phyloP scores from a whole-genome alignment of 306 rosid genomes.

The Inga laurina region DNA sequence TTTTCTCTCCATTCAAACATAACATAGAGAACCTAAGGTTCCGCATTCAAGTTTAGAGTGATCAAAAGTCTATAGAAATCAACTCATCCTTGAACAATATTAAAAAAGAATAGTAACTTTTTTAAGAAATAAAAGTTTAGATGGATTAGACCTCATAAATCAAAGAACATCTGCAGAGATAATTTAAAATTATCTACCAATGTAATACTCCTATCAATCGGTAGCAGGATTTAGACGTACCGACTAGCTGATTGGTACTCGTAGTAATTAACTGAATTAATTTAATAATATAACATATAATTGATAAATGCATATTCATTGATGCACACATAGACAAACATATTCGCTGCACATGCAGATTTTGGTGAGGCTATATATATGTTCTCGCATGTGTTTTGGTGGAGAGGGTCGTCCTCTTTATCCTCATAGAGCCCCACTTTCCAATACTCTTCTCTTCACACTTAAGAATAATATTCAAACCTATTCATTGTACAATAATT shows the following conservation, averaged over 20 bases:
- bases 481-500: background rate
- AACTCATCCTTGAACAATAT: background rate
- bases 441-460: constrained; percentile 23
- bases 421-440: constrained; percentile 31
- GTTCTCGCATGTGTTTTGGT: constrained; percentile 34
- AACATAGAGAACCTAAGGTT: background rate
- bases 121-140: too few relatives aligned
- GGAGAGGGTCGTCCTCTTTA: constrained; percentile 29
- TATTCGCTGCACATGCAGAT: constrained; percentile 12
- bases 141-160: background rate
- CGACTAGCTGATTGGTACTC: background rate
- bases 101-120: background rate
- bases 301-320: constrained; percentile 12
- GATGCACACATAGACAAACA: constrained; percentile 1
- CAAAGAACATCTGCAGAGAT: too few relatives aligned
- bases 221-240: background rate
- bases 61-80: background rate
- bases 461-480: constrained; percentile 10
- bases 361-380: constrained; percentile 29
- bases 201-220: background rate
- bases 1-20: too few relatives aligned
- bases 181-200: too few relatives aligned
- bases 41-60: background rate
- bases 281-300: background rate
- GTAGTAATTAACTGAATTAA: background rate